phyloP scores from a whole-genome alignment of 352 stramenopile genomes.

The Globisporangium echinulatum region DNA sequence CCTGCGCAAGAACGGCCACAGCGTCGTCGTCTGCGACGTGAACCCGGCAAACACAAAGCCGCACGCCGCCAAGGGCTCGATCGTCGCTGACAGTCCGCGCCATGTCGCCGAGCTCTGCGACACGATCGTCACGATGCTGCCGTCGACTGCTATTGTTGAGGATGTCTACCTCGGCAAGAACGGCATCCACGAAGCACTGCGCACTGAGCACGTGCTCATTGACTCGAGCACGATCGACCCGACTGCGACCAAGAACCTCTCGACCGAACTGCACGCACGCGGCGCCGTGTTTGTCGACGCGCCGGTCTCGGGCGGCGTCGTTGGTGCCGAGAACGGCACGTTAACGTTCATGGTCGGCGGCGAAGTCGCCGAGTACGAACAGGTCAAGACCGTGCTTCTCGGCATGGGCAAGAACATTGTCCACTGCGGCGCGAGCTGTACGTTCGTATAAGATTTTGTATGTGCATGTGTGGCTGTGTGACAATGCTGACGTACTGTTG shows the following conservation, averaged over 20 bases:
- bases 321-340: slow-evolving; percentile 92
- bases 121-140: slow-evolving; percentile 95
- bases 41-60: slow-evolving; percentile 39
- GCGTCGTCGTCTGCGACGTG: slow-evolving; percentile 79
- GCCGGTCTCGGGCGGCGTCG: slow-evolving; percentile 95
- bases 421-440: slow-evolving; percentile 89
- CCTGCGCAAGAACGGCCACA: slow-evolving; percentile 73
- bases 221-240: slow-evolving; percentile 96
- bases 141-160: slow-evolving; percentile 86
- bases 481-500: no score
- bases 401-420: slow-evolving; percentile 94
- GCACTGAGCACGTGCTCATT: slow-evolving; percentile 84
- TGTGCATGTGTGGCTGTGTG: slow-evolving; percentile 1
- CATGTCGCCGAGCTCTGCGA: slow-evolving; percentile 75
- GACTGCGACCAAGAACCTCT: slow-evolving; percentile 87
- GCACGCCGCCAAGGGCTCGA: slow-evolving; percentile 46
- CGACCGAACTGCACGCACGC: slow-evolving; percentile 41
- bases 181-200: slow-evolving; percentile 64
- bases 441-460: slow-evolving; percentile 16
- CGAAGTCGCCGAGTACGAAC: slow-evolving; percentile 46
- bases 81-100: slow-evolving; percentile 41
- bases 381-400: slow-evolving; percentile 76
- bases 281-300: slow-evolving; percentile 89
- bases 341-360: slow-evolving; percentile 98
- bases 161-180: slow-evolving; percentile 63